Percentiles rank a stretch among this genome's conserved stretches.
These are phyloP conservation scores for Straminergon stramineum DNA, from an alignment of 225 moss, liverwort and hornwort species.

Conservation along the genomic window DNA sequence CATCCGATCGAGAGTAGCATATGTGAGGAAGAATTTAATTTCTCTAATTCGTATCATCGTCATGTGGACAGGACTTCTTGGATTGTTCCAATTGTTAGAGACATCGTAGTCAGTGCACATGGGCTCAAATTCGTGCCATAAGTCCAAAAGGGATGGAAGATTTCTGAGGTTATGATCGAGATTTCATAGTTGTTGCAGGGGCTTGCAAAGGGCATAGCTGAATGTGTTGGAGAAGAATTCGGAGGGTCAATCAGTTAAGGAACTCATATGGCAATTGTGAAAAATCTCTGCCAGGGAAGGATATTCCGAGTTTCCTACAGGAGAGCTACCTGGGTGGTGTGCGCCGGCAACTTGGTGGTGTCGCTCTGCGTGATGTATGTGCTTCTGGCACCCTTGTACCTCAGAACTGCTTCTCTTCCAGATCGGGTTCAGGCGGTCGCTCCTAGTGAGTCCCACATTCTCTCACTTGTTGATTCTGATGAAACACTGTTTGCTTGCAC, in stretches of 20 bases:
- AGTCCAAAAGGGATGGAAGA: background rate
- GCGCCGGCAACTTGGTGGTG: conserved; percentile 47
- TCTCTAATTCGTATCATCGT: background rate
- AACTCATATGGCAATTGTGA: conserved; percentile 11
- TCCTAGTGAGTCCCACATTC: conserved; percentile 1
- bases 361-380: conserved; percentile 45
- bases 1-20: background rate
- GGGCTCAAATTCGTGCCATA: background rate
- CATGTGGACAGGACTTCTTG: background rate
- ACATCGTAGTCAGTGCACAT: background rate
- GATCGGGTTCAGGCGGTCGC: background rate
- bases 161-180: background rate
- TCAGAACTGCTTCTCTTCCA: background rate
- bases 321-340: conserved; percentile 42
- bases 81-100: background rate
- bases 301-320: conserved; percentile 35
- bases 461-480: background rate
- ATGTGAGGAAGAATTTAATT: background rate
- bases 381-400: conserved; percentile 13
- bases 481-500: background rate
- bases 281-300: conserved; percentile 2
- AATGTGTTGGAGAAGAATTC: background rate
- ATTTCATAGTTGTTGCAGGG: background rate
- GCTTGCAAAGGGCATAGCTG: background rate
- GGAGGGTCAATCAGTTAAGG: background rate